A percentile compares a stretch with the other conserved stretches of the same genome.
phyloP scores from a whole-genome alignment of 768 basidiomycete genomes.

The Hericium erinaceus region DNA sequence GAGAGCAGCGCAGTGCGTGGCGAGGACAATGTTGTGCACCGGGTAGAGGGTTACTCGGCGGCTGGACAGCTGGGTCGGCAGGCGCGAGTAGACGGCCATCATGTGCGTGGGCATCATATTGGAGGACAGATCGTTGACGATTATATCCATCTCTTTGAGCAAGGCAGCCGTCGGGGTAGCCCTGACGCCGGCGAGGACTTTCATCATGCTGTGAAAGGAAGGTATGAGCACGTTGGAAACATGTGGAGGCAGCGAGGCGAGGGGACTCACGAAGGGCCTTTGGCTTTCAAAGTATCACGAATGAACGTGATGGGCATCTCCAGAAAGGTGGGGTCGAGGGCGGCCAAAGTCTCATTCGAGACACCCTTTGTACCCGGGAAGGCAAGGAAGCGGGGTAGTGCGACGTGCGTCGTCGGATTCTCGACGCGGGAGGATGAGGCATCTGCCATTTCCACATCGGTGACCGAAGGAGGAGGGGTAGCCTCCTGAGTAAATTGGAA shows the following conservation, averaged over 20 bases:
- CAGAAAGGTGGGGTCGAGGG: not conserved
- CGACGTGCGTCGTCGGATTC: not conserved
- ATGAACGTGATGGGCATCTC: not conserved
- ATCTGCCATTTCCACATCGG: constrained; percentile 1
- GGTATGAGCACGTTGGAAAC: not conserved
- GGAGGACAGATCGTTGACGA: not conserved
- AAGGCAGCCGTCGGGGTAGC: constrained; percentile 4
- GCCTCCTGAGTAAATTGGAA: not conserved
- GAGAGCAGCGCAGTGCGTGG: constrained; percentile 57
- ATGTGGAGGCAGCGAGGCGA: not conserved
- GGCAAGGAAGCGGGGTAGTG: not conserved
- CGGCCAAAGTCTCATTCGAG: not conserved
- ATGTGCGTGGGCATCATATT: constrained; percentile 10
- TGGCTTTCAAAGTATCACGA: not conserved
- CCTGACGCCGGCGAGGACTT: constrained; percentile 6
- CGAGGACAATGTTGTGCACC: constrained; percentile 61
- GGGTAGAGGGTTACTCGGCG: constrained; percentile 36
- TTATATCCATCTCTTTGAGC: constrained; percentile 7
- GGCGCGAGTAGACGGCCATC: constrained; percentile 12
- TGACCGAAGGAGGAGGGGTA: not conserved
- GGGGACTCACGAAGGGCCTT: not conserved
- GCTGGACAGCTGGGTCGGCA: constrained; percentile 2
- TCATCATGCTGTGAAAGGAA: constrained; percentile 9
- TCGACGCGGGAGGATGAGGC: not conserved
- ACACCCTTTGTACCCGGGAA: not conserved